phyloP scores from a whole-genome alignment of 1,284 basidiomycete genomes.

The Moesziomyces aphidis region DNA sequence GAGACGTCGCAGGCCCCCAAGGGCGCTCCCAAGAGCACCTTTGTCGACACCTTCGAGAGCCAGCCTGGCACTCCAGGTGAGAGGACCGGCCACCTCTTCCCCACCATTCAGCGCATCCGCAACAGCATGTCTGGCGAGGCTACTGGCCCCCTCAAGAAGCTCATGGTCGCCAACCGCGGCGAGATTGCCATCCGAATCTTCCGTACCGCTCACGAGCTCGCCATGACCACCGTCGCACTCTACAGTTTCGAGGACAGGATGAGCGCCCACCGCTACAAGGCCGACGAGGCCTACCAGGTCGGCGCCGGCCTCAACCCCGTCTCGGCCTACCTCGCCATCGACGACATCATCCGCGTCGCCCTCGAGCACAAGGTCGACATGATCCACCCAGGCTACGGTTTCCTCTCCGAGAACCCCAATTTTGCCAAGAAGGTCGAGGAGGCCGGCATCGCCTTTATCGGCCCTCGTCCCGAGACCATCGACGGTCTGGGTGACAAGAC shows the following conservation, averaged over 20 bases:
- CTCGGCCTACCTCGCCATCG: constrained; percentile 94
- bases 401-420: constrained; percentile 94
- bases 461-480: constrained; percentile 94
- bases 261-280: constrained; percentile 97
- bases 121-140: constrained; percentile 52
- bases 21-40: constrained; percentile 54
- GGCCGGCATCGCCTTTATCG: constrained; percentile 96
- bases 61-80: constrained; percentile 61
- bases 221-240: constrained; percentile 99
- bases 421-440: constrained; percentile 97
- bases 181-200: constrained; percentile 99
- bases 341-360: constrained; percentile 82
- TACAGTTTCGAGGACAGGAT: constrained; percentile 97
- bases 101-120: constrained; percentile 61
- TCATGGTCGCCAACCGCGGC: constrained; percentile 67
- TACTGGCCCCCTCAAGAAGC: constrained; percentile 58
- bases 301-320: constrained; percentile 95
- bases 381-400: constrained; percentile 92
- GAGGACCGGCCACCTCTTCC: constrained; percentile 61
- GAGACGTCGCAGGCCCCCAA: constrained; percentile 51
- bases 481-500: constrained; percentile 99
- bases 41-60: constrained; percentile 61
- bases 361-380: constrained; percentile 95
- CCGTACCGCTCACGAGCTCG: constrained; percentile 97
- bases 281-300: constrained; percentile 98